Evolutionary conservation across 495 filamentous ascomycete genomes (phyloP), one percentile per base, ranked within the genome.

Genomic region (Penicillium cosmopolitanum): DNA sequence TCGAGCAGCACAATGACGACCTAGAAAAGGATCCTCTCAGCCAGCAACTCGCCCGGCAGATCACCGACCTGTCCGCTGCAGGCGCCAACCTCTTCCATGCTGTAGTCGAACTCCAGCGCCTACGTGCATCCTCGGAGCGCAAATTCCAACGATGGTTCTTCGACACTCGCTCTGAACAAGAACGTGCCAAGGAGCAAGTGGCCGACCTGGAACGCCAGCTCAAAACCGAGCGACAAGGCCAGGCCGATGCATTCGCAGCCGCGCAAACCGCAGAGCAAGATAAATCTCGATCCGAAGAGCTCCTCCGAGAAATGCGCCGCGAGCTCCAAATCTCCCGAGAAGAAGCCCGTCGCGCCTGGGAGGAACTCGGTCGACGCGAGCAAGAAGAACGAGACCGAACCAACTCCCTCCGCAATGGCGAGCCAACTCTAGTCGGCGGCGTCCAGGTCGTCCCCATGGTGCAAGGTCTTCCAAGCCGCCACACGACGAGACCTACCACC

Each of bases 91-190:
- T 98, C 7, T 98, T 98, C 72, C 95, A 98, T 69, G 95, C 96
- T 6, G 93, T 98, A 2, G 94, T 98, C 13, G 95, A 98, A 70
- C 78, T 98, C 34, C 95, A 98, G 67, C 88, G 95, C n/a, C 81
- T 98, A 13, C 91, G 95, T 19, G 95, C 96, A 18, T 96, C 91
- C 19, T 97, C 93, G 2, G 96, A 98, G 72, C 84, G 96, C 36
- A 98, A 98, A 69, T 98, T 98, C 70, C 96, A 98, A 73, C 87
- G 96, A 42, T 98, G 95, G 95, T 97, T 97, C 75, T 96, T 96
- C 69, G 95, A 98, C 65, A 96, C 91, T 2, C 86, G 93, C 46
- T 82, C 86, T 40, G 93, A 97, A 56, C 85, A 96, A 64, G 95
- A 98, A 77, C 87, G 89, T 12, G 77, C 87, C 40, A 87, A 90